A percentile compares a stretch with the other conserved stretches of the same genome.
Conservation (phyloP, 1,284 basidiomycete species). For the Papiliotrema nemorosa region DNA sequence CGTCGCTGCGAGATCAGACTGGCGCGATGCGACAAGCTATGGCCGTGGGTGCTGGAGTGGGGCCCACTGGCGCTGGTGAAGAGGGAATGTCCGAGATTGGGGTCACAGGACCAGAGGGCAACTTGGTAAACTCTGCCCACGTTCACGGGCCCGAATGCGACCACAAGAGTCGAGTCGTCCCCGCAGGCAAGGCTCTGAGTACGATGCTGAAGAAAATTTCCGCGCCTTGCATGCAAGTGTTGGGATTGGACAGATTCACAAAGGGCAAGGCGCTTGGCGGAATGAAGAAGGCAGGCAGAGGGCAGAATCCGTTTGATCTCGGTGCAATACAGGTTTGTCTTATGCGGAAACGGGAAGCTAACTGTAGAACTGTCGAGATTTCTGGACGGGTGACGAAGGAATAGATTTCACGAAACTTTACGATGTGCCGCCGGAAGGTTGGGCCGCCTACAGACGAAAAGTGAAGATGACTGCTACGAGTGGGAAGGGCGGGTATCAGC, state of each 20-base stretch:
- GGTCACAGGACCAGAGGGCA: slow-evolving; percentile 21
- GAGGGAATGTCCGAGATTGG: slow-evolving; percentile 16
- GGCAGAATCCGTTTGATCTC: slow-evolving; percentile 87
- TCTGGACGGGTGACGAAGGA: slow-evolving; percentile 82
- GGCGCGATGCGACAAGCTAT: slow-evolving; percentile 42
- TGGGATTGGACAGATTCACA: slow-evolving; percentile 91
- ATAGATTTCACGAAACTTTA: slow-evolving; percentile 87
- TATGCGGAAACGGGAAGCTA: neutral
- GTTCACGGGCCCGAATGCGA: slow-evolving; percentile 16
- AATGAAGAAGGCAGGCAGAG: slow-evolving; percentile 59
- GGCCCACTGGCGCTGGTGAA: slow-evolving; percentile 33
- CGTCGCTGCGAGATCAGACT: slow-evolving; percentile 45
- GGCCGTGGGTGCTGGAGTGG: slow-evolving; percentile 38
- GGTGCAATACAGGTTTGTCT: slow-evolving; percentile 60
- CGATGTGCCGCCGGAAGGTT: slow-evolving; percentile 78
- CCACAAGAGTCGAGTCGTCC: neutral
- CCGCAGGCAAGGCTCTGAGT: no score
- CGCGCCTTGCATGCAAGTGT: slow-evolving; percentile 65
- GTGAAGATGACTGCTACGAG: slow-evolving; percentile 16
- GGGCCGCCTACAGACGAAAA: slow-evolving; percentile 39
- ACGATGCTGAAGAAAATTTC: slow-evolving; percentile 23
- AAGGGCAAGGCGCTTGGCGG: slow-evolving; percentile 81
- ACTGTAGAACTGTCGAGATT: slow-evolving; percentile 80
- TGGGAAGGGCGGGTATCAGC: slow-evolving; percentile 27
- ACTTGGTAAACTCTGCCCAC: slow-evolving; percentile 8